These are phyloP conservation scores for Saccharomyces hybrid DNA, from an alignment of 1,139 yeast genomes.

Conservation along the genomic window DNA sequence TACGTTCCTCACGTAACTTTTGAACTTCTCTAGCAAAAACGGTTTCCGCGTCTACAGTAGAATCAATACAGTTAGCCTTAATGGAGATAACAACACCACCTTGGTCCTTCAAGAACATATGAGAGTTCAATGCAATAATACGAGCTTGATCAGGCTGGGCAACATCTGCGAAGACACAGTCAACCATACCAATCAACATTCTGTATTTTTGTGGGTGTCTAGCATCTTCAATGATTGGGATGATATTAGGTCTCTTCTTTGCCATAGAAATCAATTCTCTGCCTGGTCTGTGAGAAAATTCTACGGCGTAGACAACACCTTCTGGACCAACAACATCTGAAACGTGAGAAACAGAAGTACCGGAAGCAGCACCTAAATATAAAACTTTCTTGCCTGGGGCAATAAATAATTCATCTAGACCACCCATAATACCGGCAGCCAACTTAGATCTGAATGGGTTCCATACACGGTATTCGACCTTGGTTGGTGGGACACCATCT, in stretches of 20 bases:
- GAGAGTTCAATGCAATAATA: conserved; percentile 97
- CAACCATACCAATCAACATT: conserved; percentile 98
- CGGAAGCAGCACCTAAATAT: conserved; percentile 98
- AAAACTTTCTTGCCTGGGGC: conserved; percentile 98
- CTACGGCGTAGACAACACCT: conserved; percentile 97
- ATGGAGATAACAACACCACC: conserved; percentile 98
- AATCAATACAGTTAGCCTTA: conserved; percentile 99
- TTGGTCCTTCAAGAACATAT: conserved; percentile 93
- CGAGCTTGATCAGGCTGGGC: conserved; percentile 99
- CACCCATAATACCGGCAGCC: conserved; percentile 99
- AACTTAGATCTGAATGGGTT: conserved; percentile 98
- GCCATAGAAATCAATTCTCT: conserved; percentile 99
- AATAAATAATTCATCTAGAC: conserved; percentile 94
- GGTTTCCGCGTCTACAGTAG: conserved; percentile 98
- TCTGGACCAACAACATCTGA: conserved; percentile 98
- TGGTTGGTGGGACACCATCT: conserved; percentile 85
- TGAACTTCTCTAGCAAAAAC: conserved; percentile 99
- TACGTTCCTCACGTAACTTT: conserved; percentile 96
- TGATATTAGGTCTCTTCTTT: conserved; percentile 98
- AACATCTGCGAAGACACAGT: conserved; percentile 97
- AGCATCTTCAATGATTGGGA: conserved; percentile 98
- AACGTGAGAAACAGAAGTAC: conserved; percentile 98
- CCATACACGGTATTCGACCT: conserved; percentile 99
- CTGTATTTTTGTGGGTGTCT: conserved; percentile 99
- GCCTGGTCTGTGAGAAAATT: conserved; percentile 99